Conservation (phyloP, 2,329 filamentous ascomycete species). For the Colletotrichum salicis region DNA sequence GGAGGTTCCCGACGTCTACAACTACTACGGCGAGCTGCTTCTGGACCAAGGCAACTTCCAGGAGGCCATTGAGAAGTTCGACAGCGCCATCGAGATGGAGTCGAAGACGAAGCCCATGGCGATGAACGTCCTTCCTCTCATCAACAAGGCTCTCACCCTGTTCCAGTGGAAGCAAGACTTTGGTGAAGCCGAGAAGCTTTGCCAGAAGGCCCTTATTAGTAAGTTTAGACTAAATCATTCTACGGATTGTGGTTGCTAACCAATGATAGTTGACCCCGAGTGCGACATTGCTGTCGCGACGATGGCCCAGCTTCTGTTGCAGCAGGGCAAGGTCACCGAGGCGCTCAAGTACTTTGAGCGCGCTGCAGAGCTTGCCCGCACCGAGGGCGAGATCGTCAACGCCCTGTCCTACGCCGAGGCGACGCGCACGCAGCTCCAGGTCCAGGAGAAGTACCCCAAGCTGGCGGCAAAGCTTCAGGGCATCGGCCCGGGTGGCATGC, state of each 20-base stretch:
- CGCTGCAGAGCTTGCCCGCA: constrained; percentile 92
- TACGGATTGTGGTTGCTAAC: constrained; percentile 45
- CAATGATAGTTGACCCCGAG: constrained; percentile 84
- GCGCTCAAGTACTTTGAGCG: constrained; percentile 97
- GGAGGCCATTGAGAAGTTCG: constrained; percentile 97
- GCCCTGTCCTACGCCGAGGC: constrained; percentile 97
- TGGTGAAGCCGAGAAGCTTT: constrained; percentile 91
- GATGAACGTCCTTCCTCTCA: constrained; percentile 97
- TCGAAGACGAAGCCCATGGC: constrained; percentile 91
- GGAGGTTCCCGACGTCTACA: constrained; percentile 96
- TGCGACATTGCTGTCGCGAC: constrained; percentile 99
- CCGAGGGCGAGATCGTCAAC: constrained; percentile 95
- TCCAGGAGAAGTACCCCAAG: constrained; percentile 87
- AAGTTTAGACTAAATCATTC: constrained; percentile 53
- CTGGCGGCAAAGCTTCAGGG: constrained; percentile 77
- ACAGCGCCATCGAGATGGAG: constrained; percentile 98
- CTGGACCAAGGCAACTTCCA: constrained; percentile 96
- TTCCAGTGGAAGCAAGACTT: constrained; percentile 99
- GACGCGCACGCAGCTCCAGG: constrained; percentile 93
- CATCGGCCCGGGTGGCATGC: constrained; percentile 51
- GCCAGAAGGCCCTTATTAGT: constrained; percentile 97
- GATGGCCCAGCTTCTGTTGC: constrained; percentile 96
- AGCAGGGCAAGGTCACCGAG: constrained; percentile 96
- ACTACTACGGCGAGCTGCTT: constrained; percentile 98
- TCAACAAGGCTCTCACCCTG: constrained; percentile 96